Conservation (phyloP, 2,329 filamentous ascomycete genomes). For the Iodosphaeria phyllophila region DNA sequence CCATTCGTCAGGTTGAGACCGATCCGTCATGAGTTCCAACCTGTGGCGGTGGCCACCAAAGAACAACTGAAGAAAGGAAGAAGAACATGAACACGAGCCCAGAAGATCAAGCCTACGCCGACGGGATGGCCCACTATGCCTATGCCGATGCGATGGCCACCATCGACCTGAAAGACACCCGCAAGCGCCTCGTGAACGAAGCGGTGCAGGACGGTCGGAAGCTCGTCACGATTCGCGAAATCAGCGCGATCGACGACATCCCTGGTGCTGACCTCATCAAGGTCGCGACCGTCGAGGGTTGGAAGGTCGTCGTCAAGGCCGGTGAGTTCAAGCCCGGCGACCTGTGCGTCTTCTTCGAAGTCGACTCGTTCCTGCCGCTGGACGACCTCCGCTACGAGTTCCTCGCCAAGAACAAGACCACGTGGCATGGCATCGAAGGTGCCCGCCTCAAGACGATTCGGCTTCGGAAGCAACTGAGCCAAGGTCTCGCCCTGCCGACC, state of each 20-base stretch:
- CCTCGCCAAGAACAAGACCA: too few species aligned
- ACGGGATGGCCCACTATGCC: too few species aligned
- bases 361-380: slow-evolving; percentile 13
- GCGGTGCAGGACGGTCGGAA: too few species aligned
- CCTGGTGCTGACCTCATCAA: slow-evolving; percentile 3
- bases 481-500: slow-evolving; percentile 11
- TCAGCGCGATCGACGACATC: not conserved
- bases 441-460: slow-evolving; percentile 7
- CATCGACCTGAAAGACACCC: too few species aligned
- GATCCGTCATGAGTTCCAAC: too few species aligned
- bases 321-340: slow-evolving; percentile 6
- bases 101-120: too few species aligned
- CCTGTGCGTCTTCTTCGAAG: slow-evolving; percentile 14
- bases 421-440: slow-evolving; percentile 8
- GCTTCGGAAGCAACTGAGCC: slow-evolving; percentile 7
- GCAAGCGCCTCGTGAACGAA: too few species aligned
- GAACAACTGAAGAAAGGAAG: too few species aligned
- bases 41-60: too few species aligned
- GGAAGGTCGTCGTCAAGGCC: slow-evolving; percentile 8
- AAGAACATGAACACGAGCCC: too few species aligned
- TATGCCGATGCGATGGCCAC: too few species aligned
- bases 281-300: slow-evolving; percentile 13
- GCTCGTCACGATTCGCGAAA: not conserved
- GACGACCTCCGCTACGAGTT: slow-evolving; percentile 4
- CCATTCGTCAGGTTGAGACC: too few species aligned